phyloP scores from a whole-genome alignment of 2,329 filamentous ascomycete species.

The Penicillium sp. region DNA sequence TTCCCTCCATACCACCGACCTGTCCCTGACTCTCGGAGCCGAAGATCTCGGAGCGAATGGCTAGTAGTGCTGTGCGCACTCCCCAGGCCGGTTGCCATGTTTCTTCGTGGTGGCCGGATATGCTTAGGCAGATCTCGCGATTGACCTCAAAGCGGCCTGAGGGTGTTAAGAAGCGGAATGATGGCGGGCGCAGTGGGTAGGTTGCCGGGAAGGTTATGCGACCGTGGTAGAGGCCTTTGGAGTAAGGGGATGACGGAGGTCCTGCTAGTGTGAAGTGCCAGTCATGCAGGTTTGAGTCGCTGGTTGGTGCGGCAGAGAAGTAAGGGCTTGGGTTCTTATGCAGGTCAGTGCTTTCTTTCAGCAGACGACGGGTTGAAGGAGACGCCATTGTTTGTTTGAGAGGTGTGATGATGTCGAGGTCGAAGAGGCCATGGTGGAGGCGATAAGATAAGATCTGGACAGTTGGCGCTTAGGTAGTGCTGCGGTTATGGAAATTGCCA shows the following conservation, averaged over 20 bases:
- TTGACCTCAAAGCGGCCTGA: slow-evolving; percentile 94
- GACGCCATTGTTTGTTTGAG: slow-evolving; percentile 25
- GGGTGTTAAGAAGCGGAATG: slow-evolving; percentile 93
- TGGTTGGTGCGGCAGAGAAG: slow-evolving; percentile 75
- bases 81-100: slow-evolving; percentile 99
- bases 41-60: slow-evolving; percentile 81
- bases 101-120: slow-evolving; percentile 94
- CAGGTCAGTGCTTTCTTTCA: slow-evolving; percentile 90
- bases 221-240: slow-evolving; percentile 86
- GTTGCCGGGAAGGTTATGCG: slow-evolving; percentile 86
- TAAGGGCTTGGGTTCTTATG: slow-evolving; percentile 77
- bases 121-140: slow-evolving; percentile 92
- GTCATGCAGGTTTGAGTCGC: slow-evolving; percentile 90
- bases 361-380: slow-evolving; percentile 39
- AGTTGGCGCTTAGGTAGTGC: background rate
- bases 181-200: slow-evolving; percentile 88
- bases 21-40: slow-evolving; percentile 85
- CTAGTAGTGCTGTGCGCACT: slow-evolving; percentile 79
- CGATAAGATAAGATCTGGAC: background rate
- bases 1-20: slow-evolving; percentile 82
- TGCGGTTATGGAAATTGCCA: background rate
- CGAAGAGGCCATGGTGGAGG: background rate
- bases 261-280: slow-evolving; percentile 99
- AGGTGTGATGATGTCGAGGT: background rate
- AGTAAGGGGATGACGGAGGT: slow-evolving; percentile 78